These are phyloP conservation scores for Globomyces sp. DNA, from an alignment of 371 early-diverging fungal species.

Conservation along the genomic window DNA sequence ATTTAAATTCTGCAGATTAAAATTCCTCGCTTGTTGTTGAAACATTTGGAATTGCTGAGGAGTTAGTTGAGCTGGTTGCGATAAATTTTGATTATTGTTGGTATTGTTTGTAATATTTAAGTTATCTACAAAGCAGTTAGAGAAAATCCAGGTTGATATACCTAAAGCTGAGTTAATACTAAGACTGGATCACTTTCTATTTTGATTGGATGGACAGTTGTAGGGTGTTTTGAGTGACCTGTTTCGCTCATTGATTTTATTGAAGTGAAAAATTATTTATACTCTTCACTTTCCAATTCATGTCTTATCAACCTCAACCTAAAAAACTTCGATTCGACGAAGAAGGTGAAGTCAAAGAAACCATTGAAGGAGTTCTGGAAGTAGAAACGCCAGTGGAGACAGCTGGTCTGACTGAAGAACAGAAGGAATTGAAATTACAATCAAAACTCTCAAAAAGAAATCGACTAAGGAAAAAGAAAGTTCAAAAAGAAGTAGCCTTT, in stretches of 20 bases:
- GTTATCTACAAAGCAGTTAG: too few species aligned
- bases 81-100: too few species aligned
- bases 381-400: not conserved
- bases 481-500: not conserved
- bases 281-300: not conserved
- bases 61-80: too few species aligned
- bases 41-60: too few species aligned
- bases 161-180: too few species aligned
- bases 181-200: not conserved
- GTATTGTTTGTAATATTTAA: too few species aligned
- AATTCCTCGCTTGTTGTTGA: too few species aligned
- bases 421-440: not conserved
- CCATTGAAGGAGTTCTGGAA: conserved; percentile 2
- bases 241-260: not conserved
- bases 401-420: not conserved
- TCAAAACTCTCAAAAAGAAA: conserved; percentile 1
- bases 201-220: not conserved
- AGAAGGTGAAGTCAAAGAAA: conserved; percentile 7
- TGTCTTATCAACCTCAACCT: conserved; percentile 1
- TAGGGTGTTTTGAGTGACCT: not conserved
- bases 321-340: conserved; percentile 7
- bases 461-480: not conserved
- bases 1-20: too few species aligned
- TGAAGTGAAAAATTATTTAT: not conserved
- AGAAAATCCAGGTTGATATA: too few species aligned